A percentile compares a stretch with the other conserved stretches of the same genome.
phyloP scores from a whole-genome alignment of 495 filamentous ascomycete genomes.

The Halenospora varia region DNA sequence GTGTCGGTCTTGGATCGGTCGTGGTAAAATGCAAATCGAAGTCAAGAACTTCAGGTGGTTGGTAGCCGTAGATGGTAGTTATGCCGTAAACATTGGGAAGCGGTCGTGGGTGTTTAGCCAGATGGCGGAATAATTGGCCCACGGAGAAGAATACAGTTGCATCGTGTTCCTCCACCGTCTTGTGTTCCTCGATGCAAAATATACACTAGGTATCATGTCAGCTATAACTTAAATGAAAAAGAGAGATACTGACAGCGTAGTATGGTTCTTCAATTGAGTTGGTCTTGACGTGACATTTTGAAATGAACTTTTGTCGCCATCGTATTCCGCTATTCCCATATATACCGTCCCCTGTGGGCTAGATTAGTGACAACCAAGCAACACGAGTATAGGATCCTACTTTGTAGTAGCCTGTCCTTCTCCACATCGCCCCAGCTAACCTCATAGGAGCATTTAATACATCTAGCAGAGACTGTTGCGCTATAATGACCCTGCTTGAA shows the following conservation, averaged over 20 bases:
- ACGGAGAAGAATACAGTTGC: slow-evolving; percentile 28
- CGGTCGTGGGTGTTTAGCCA: slow-evolving; percentile 26
- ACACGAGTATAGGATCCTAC: slow-evolving; percentile 1
- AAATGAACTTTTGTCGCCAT: slow-evolving; percentile 22
- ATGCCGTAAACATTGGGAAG: slow-evolving; percentile 34
- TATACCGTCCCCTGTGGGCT: slow-evolving; percentile 14
- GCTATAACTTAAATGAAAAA: not conserved
- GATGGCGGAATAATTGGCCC: slow-evolving; percentile 19
- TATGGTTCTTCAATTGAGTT: slow-evolving; percentile 11
- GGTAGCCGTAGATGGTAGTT: slow-evolving; percentile 31
- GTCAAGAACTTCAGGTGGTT: slow-evolving; percentile 27
- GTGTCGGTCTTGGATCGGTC: slow-evolving; percentile 24
- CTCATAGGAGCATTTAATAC: slow-evolving; percentile 24
- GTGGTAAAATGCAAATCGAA: slow-evolving; percentile 40
- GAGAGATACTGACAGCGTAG: slow-evolving; percentile 15
- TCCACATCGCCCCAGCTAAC: slow-evolving; percentile 23
- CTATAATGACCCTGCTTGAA: slow-evolving; percentile 17
- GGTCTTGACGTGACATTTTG: slow-evolving; percentile 23
- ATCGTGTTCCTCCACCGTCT: slow-evolving; percentile 26
- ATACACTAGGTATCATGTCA: slow-evolving; percentile 16
- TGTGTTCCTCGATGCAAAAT: slow-evolving; percentile 23
- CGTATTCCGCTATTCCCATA: slow-evolving; percentile 20
- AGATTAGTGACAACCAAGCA: not conserved
- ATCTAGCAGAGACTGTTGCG: slow-evolving; percentile 18
- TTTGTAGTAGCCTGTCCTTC: slow-evolving; percentile 19